Evolutionary conservation across 192 early-diverging fungal species (phyloP).

Genomic region (Umbelopsis ramanniana): DNA sequence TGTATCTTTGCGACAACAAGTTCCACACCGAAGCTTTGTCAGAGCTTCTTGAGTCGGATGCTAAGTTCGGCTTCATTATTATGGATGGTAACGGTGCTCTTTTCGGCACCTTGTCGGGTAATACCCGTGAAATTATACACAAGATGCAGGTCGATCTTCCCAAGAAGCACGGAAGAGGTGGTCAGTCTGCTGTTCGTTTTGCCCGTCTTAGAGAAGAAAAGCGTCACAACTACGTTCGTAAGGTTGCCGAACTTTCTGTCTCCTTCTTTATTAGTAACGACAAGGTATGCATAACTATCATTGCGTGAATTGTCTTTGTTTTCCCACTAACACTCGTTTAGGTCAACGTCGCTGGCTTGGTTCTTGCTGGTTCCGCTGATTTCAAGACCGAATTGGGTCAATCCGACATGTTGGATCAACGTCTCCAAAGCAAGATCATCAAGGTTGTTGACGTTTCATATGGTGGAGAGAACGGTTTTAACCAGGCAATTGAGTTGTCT

Average conservation of each 20-base stretch:
- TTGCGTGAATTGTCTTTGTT: too few species aligned
- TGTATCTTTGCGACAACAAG: slow-evolving; percentile 99
- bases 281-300: slow-evolving; percentile 55
- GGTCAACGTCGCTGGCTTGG: slow-evolving; percentile 83
- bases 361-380: slow-evolving; percentile 98
- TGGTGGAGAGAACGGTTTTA: slow-evolving; percentile 99
- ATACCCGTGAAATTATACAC: slow-evolving; percentile 91
- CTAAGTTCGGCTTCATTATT: slow-evolving; percentile 97
- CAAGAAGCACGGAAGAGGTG: slow-evolving; percentile 99
- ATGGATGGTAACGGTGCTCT: slow-evolving; percentile 99
- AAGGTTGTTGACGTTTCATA: slow-evolving; percentile 98
- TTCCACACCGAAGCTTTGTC: slow-evolving; percentile 96
- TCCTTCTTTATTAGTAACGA: slow-evolving; percentile 95
- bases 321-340: background rate
- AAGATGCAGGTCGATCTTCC: slow-evolving; percentile 96
- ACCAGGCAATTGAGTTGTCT: slow-evolving; percentile 94
- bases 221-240: slow-evolving; percentile 98
- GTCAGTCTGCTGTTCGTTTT: slow-evolving; percentile 99
- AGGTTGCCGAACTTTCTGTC: slow-evolving; percentile 96
- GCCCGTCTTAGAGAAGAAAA: slow-evolving; percentile 98
- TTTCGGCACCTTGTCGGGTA: slow-evolving; percentile 94
- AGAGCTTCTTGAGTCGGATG: slow-evolving; percentile 92
- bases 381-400: slow-evolving; percentile 97
- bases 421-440: slow-evolving; percentile 86
- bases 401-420: slow-evolving; percentile 96